Conservation (phyloP, 805 yeast genomes). For the Pichia pseudocactophila region DNA sequence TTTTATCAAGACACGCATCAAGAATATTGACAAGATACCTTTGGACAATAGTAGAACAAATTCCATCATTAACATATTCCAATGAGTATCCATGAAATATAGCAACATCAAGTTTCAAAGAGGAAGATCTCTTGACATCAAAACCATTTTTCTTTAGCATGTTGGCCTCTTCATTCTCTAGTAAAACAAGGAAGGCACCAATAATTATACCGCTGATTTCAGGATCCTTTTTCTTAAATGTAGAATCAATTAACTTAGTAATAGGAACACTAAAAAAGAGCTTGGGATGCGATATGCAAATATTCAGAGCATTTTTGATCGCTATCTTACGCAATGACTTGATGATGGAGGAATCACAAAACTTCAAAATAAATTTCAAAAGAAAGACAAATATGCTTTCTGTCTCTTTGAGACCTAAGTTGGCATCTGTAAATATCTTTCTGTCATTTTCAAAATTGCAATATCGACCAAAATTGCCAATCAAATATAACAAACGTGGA, state of each 20-base stretch:
- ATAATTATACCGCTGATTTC: constrained; percentile 44
- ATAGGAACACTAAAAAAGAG: constrained; percentile 54
- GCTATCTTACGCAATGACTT: constrained; percentile 39
- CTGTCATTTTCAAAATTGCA: constrained; percentile 49
- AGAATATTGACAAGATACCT: constrained; percentile 45
- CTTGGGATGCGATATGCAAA: constrained; percentile 57
- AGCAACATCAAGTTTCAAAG: constrained; percentile 33
- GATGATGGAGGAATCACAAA: constrained; percentile 31
- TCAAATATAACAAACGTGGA: constrained; percentile 47
- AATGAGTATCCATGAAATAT: constrained; percentile 48
- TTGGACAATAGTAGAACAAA: constrained; percentile 65
- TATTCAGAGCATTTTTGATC: constrained; percentile 44
- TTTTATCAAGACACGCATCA: constrained; percentile 38
- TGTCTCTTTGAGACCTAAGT: constrained; percentile 35
- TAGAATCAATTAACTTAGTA: constrained; percentile 42
- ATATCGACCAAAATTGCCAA: constrained; percentile 64
- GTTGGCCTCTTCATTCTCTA: constrained; percentile 46
- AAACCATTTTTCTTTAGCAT: constrained; percentile 34
- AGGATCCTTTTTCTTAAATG: constrained; percentile 31
- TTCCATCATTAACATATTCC: constrained; percentile 51
- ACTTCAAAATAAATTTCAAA: constrained; percentile 47
- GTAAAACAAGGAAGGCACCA: constrained; percentile 48
- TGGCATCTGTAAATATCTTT: constrained; percentile 30
- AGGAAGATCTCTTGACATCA: constrained; percentile 29
- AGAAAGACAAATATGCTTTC: constrained; percentile 54